Base-by-base conservation (phyloP, 495 filamentous ascomycete species). In the Aspergillus ellipticus region DNA sequence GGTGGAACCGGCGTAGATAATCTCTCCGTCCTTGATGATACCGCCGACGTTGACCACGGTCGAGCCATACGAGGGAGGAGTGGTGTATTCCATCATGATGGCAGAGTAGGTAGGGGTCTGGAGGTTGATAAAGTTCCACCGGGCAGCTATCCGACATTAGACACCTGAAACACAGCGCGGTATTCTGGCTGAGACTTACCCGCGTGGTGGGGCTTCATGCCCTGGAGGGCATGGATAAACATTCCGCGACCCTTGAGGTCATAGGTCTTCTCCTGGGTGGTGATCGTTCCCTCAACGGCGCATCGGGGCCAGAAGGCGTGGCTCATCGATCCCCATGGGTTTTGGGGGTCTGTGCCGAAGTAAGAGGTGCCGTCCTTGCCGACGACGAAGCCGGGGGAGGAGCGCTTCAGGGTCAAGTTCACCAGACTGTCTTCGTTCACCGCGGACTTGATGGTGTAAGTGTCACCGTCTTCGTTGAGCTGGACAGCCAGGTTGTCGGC, bases 161-260 rank as follows among this genome's bases (percentile, higher is more conserved):
- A 33, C 26, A 43, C 3, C 49, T 28, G 24, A 28, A 11, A 49
- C 65, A 54, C 65, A 55, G 26, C 24, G 21, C 39, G 10, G 5
- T 19, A 49, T 26, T 6, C 16, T 22, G 16, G 16, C n/a, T 28
- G 31, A 20, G 39, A 61, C 75, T 55, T 80, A 89, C 86, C 86
- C 39, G 91, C 91, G 73, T 97, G 95, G 68, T 98, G 94, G 13
- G 94, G 94, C 79, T 97, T 98, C 95, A 97, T 97, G 60, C 91
- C 94, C 70, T 98, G 94, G 37, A 97, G 76, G 29, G 90, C 91
- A 69, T 90, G 85, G 59, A 84, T 76, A 70, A 91, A 89, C 58
- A 95, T 72, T 21, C 83, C 91, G 56, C 75, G 82, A 41, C 94
- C 94, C 52, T 82, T 86, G 68, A 95, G 84, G 65, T 97, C 85